These are phyloP conservation scores for Plasmodium sp. DNA, from an alignment of 169 alveolate genomes.

Conservation along the genomic window DNA sequence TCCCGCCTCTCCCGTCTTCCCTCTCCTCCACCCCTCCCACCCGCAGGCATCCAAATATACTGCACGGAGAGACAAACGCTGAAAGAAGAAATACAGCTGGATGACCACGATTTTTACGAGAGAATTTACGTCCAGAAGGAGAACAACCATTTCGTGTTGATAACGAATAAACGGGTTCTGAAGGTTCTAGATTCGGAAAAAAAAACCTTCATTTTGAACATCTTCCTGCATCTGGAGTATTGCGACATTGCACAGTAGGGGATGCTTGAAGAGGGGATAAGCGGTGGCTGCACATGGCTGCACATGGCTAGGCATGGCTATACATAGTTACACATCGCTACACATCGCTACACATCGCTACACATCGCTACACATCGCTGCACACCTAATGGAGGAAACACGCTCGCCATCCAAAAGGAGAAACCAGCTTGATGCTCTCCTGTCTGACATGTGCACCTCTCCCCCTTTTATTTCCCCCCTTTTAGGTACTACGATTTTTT, in stretches of 20 bases:
- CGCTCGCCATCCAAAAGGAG: not conserved
- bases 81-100: slow-evolving; percentile 19
- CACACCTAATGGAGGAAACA: not conserved
- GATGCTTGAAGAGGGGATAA: not conserved
- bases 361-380: too few relatives aligned
- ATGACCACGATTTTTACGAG: slow-evolving; percentile 33
- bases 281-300: too few relatives aligned
- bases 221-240: slow-evolving; percentile 34
- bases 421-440: not conserved
- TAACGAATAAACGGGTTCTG: slow-evolving; percentile 50
- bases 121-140: slow-evolving; percentile 41
- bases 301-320: not conserved
- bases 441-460: not conserved
- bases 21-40: not conserved
- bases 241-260: slow-evolving; percentile 22
- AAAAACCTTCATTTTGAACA: slow-evolving; percentile 14
- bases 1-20: not conserved
- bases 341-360: too few relatives aligned
- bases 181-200: slow-evolving; percentile 46
- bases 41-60: slow-evolving; percentile 41
- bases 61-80: not conserved
- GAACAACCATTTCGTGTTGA: slow-evolving; percentile 15
- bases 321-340: too few relatives aligned
- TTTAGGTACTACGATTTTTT: slow-evolving; percentile 54
- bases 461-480: not conserved